Base-by-base conservation (phyloP, 805 yeast species). In the Torulaspora gathmanii region DNA sequence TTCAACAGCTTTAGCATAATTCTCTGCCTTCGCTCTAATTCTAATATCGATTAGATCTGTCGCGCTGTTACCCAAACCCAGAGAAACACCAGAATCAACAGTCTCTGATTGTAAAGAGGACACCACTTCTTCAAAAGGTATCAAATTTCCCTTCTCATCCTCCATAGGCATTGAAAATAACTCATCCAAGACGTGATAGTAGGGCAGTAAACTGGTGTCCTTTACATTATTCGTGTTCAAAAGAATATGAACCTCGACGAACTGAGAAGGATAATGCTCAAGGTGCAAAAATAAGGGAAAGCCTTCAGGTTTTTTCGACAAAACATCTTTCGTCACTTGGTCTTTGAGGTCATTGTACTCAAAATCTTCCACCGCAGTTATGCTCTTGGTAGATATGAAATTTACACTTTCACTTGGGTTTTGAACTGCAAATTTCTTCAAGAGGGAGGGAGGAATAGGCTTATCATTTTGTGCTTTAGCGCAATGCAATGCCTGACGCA, bases 251-350 rank as follows among this genome's bases (percentile, higher is more conserved):
- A 89, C 71, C 11, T 84, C 79, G 28, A 86, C 78, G 60, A 91
- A 93, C 56, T 85, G 82, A 1, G 96, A 86, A 44, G 81, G 76
- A 58, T 78, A 83, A 51, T 83, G 78, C 64, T 93, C 97, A 54
- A 85, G 74, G 59, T 88, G 93, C 41, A 90, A 61, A 50, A 79
- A 81, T 30, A 90, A 63, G 4, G 90, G 88, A 50, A 83, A 73
- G 40, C 74, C 70, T 1, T 54, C 42, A 23, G 83, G 80, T 51
- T 64, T 63, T 9, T 59, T 52, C 1, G 49, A 31, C 6, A 66
- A 10, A 12, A 70, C 39, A 33, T 53, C 50, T 19, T 55, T 33
- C 2, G 65, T 61, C 15, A 64, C 43, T 0, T 64, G 63, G 15
- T 59, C 56, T 15, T 57, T 37, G 36, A 67, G 66, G 33, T 65